Evolutionary conservation across 2,329 filamentous ascomycete species (phyloP).

Genomic region (Cytospora mali): DNA sequence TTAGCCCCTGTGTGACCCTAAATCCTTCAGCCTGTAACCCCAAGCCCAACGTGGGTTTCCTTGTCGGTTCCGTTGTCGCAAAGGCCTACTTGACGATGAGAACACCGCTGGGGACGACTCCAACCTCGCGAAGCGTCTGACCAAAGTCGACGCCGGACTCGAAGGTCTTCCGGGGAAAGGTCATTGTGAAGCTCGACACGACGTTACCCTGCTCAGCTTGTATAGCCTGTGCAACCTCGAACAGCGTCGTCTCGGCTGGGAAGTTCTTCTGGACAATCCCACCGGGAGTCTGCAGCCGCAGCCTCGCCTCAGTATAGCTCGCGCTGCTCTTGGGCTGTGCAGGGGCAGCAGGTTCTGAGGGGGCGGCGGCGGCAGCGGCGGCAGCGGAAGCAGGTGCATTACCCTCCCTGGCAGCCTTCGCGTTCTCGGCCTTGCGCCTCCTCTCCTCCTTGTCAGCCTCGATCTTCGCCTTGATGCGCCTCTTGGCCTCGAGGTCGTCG

Average conservation of each 20-base stretch:
- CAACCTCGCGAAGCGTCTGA: slow-evolving; percentile 90
- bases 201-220: slow-evolving; percentile 69
- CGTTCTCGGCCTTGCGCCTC: slow-evolving; percentile 78
- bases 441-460: slow-evolving; percentile 92
- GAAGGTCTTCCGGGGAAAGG: slow-evolving; percentile 84
- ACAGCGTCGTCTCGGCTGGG: slow-evolving; percentile 85
- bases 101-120: slow-evolving; percentile 86
- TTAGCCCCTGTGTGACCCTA: not conserved
- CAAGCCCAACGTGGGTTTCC: not conserved
- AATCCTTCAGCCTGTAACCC: not conserved
- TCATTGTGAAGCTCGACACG: slow-evolving; percentile 79
- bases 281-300: slow-evolving; percentile 75
- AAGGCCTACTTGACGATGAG: slow-evolving; percentile 67
- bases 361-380: slow-evolving; percentile 47
- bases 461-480: slow-evolving; percentile 88
- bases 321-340: slow-evolving; percentile 63
- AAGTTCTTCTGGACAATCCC: slow-evolving; percentile 87
- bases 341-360: slow-evolving; percentile 44
- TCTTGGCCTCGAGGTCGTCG: slow-evolving; percentile 83
- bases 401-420: slow-evolving; percentile 87
- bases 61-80: not conserved
- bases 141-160: slow-evolving; percentile 73
- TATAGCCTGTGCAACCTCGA: slow-evolving; percentile 83
- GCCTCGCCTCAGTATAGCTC: slow-evolving; percentile 76
- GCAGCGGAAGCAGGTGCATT: slow-evolving; percentile 49